Evolutionary conservation across 345 rosid genomes (phyloP).

Genomic region (Syzygium jambos): DNA sequence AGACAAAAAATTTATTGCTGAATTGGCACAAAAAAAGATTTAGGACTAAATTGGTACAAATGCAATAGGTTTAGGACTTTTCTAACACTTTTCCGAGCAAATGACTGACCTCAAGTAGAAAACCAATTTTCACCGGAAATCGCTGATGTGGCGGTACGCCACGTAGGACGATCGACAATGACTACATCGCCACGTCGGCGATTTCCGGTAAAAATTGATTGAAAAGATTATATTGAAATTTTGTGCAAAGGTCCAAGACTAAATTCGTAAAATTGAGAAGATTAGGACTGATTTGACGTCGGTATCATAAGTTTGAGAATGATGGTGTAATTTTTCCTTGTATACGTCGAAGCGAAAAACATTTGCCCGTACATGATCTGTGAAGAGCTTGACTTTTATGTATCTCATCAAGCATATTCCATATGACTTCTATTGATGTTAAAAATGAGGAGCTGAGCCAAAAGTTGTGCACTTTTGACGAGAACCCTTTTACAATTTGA

Average conservation of each 20-base stretch:
- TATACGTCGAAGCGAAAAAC: background rate
- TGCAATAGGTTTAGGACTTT: no score
- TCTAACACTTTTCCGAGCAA: no score
- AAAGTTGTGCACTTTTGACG: background rate
- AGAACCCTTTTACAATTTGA: background rate
- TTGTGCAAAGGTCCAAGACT: accelerated
- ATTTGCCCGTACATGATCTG: background rate
- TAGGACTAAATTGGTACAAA: no score
- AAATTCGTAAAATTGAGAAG: accelerated
- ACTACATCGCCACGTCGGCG: accelerated
- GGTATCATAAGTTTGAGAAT: accelerated
- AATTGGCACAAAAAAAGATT: no score
- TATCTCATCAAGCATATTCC: background rate
- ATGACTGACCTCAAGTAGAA: no score
- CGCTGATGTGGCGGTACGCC: accelerated
- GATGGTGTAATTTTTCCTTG: background rate
- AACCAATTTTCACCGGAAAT: background rate
- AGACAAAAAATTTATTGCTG: no score
- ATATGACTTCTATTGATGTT: background rate
- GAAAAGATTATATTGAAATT: accelerated
- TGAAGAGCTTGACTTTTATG: background rate
- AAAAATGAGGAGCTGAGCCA: background rate
- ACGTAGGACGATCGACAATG: accelerated
- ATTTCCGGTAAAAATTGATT: accelerated
- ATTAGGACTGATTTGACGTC: accelerated